Conservation (phyloP, 2,329 filamentous ascomycete genomes). For the Colletotrichum camelliae region DNA sequence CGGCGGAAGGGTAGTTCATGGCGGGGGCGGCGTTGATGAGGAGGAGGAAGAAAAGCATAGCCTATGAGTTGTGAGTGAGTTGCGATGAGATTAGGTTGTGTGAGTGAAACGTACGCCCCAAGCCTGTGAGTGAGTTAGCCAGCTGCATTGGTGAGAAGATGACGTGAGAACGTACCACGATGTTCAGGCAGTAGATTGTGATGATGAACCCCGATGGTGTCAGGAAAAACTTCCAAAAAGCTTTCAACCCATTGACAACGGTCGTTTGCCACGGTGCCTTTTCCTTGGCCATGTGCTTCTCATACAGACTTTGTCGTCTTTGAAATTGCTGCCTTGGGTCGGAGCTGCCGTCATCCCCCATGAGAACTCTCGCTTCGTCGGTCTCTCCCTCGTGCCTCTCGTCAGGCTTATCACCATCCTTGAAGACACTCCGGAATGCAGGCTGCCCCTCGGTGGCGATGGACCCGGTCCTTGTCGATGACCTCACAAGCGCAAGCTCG, state of each 20-base stretch:
- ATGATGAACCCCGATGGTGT: constrained; percentile 32
- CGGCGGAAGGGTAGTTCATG: constrained; percentile 23
- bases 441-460: background rate
- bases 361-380: background rate
- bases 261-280: constrained; percentile 30
- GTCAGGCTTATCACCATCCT: background rate
- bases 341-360: background rate
- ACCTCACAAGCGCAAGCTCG: constrained; percentile 26
- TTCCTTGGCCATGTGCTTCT: constrained; percentile 24
- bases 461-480: constrained; percentile 22
- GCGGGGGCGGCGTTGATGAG: constrained; percentile 28
- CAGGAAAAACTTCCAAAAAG: constrained; percentile 33
- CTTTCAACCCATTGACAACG: constrained; percentile 27
- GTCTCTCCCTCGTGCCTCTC: background rate
- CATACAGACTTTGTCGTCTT: constrained; percentile 24
- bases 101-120: constrained; percentile 29
- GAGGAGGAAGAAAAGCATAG: constrained; percentile 34
- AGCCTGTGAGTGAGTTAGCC: constrained; percentile 12
- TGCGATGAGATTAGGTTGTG: background rate
- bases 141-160: background rate
- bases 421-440: background rate
- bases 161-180: constrained; percentile 26
- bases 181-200: constrained; percentile 32
- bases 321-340: background rate
- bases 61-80: constrained; percentile 17